A percentile compares a stretch with the other conserved stretches of the same genome.
Conservation (phyloP, 2,329 filamentous ascomycete genomes). For the Aspergillus piperis region DNA sequence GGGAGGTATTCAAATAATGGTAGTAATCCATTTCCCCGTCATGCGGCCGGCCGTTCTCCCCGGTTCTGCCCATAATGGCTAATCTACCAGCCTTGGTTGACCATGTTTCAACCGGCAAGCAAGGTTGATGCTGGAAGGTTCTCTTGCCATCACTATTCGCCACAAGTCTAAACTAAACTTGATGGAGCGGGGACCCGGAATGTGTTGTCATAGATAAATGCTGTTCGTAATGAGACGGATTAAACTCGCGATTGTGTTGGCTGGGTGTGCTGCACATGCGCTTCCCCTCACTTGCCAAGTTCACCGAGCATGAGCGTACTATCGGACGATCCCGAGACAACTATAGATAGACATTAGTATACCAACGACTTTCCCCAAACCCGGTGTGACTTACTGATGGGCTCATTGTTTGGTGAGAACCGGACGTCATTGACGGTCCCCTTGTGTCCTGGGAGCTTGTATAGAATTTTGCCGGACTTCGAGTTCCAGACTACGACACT, state of each 20-base stretch:
- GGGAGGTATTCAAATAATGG: background rate
- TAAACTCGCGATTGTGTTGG: background rate
- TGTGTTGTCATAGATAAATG: background rate
- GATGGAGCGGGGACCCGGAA: background rate
- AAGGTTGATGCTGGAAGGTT: background rate
- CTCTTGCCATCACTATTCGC: background rate
- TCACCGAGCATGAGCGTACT: constrained; percentile 82
- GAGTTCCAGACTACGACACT: constrained; percentile 90
- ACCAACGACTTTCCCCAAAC: background rate
- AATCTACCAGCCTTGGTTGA: background rate
- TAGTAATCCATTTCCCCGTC: background rate
- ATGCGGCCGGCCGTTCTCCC: background rate
- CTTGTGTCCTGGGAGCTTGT: constrained; percentile 94
- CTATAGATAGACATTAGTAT: constrained; percentile 47
- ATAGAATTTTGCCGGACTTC: constrained; percentile 83
- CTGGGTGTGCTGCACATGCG: background rate
- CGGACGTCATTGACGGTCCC: constrained; percentile 94
- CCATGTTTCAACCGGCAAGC: background rate
- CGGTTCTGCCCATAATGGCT: background rate
- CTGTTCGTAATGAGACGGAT: background rate
- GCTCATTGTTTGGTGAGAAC: constrained; percentile 81
- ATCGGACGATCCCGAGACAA: constrained; percentile 88
- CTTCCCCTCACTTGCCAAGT: constrained; percentile 61
- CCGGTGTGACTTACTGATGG: constrained; percentile 69
- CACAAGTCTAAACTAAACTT: background rate